A percentile compares a stretch with the other conserved stretches of the same genome.
phyloP scores from a whole-genome alignment of 306 rosid species.

The Castanospermum australe region DNA sequence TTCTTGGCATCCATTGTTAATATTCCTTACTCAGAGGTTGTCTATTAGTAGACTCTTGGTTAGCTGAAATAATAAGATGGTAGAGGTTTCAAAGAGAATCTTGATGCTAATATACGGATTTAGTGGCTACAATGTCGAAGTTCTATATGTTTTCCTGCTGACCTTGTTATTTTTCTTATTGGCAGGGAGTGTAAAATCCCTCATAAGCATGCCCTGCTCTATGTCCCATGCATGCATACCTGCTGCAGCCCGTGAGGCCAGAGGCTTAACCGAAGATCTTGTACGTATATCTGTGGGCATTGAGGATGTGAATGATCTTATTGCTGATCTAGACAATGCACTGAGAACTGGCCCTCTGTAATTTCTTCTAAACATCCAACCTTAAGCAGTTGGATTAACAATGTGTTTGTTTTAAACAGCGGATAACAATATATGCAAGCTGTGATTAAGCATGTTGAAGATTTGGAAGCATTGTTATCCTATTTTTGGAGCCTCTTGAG shows the following conservation, averaged over 20 bases:
- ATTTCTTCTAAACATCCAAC: neutral
- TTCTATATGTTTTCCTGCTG: neutral
- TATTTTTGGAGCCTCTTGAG: neutral
- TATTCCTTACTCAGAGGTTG: too few species aligned
- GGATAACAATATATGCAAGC: neutral
- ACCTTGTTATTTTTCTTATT: neutral
- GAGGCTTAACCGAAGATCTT: conserved; percentile 87
- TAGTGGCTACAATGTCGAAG: neutral
- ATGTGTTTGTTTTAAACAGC: neutral
- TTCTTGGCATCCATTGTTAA: too few species aligned
- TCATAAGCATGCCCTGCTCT: conserved; percentile 81
- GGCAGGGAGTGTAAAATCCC: conserved; percentile 91
- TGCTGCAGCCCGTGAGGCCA: conserved; percentile 67
- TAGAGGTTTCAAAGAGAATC: too few species aligned
- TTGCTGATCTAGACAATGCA: conserved; percentile 66
- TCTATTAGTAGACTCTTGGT: neutral
- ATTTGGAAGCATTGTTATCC: neutral
- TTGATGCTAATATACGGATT: neutral
- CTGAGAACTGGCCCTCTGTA: conserved; percentile 63
- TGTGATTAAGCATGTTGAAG: neutral
- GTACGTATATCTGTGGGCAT: conserved; percentile 84
- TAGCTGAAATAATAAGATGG: neutral
- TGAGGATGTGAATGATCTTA: conserved; percentile 79
- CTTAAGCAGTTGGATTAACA: neutral
- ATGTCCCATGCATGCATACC: conserved; percentile 93